These are phyloP conservation scores for Polysphondylium violaceum DNA, from an alignment of 78 protist species.

Conservation along the genomic window DNA sequence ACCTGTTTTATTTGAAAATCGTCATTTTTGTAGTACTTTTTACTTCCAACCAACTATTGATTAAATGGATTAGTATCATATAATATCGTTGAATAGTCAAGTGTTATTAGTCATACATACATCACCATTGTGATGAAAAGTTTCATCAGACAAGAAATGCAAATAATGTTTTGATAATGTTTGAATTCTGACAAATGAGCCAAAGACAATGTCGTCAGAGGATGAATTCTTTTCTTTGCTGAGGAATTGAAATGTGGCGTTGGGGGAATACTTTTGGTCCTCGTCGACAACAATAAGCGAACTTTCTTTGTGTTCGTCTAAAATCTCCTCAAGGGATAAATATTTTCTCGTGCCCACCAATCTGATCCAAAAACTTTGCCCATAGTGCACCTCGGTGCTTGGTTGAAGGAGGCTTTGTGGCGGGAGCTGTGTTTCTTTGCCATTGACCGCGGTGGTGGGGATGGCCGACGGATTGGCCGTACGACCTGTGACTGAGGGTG, in stretches of 20 bases:
- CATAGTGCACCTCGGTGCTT: conserved; percentile 24
- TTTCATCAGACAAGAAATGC: conserved; percentile 71
- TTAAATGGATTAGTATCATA: background rate
- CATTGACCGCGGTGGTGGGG: too few species aligned
- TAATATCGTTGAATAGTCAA: background rate
- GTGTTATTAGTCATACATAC: conserved; percentile 18
- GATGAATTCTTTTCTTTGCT: conserved; percentile 20
- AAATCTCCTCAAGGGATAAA: conserved; percentile 22
- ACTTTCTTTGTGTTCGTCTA: background rate
- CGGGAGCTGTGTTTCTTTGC: too few species aligned
- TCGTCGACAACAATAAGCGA: conserved; percentile 24
- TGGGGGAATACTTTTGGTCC: conserved; percentile 43
- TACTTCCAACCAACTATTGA: conserved; percentile 66
- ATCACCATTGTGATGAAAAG: conserved; percentile 75
- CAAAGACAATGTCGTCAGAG: conserved; percentile 39
- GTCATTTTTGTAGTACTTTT: conserved; percentile 69
- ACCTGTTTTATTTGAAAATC: conserved; percentile 76
- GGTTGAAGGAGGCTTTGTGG: too few species aligned
- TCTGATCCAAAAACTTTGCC: conserved; percentile 54
- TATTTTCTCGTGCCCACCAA: conserved; percentile 55
- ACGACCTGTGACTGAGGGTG: background rate
- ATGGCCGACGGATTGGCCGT: background rate
- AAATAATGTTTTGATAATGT: conserved; percentile 41
- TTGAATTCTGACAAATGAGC: conserved; percentile 76
- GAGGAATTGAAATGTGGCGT: conserved; percentile 47